A percentile compares a stretch with the other conserved stretches of the same genome.
Evolutionary conservation across 768 basidiomycete species (phyloP).

Genomic region (Paxillus rubicundulus): DNA sequence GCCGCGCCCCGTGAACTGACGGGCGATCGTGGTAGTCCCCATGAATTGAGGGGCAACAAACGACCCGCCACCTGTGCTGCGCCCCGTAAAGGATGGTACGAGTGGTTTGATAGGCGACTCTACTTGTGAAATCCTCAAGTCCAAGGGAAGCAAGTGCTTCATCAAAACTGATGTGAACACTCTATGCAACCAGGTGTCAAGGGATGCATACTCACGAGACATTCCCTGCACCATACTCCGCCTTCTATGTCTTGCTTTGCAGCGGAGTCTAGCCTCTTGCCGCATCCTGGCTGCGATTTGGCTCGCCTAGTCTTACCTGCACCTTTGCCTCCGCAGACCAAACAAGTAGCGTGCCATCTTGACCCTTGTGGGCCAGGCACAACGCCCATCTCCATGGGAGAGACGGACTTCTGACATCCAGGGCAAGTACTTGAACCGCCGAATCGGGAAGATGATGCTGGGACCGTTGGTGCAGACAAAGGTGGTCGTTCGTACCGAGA

Average conservation of each 20-base stretch:
- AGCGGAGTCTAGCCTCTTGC: slow-evolving; percentile 79
- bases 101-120: slow-evolving; percentile 52
- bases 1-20: slow-evolving; percentile 69
- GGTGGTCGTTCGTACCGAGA: slow-evolving; percentile 30
- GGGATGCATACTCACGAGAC: slow-evolving; percentile 51
- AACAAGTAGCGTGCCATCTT: slow-evolving; percentile 74
- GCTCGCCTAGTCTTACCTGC: slow-evolving; percentile 43
- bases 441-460: slow-evolving; percentile 28
- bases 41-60: slow-evolving; percentile 55
- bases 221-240: slow-evolving; percentile 82
- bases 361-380: slow-evolving; percentile 82
- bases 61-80: slow-evolving; percentile 22
- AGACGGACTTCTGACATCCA: slow-evolving; percentile 70
- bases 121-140: slow-evolving; percentile 47
- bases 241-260: slow-evolving; percentile 71
- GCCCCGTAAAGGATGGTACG: slow-evolving; percentile 44
- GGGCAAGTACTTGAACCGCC: slow-evolving; percentile 57
- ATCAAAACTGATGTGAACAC: slow-evolving; percentile 11
- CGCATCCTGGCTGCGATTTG: slow-evolving; percentile 69
- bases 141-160: slow-evolving; percentile 55
- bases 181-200: background rate
- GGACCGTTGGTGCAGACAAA: slow-evolving; percentile 13
- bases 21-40: slow-evolving; percentile 69
- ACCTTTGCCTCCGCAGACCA: slow-evolving; percentile 76
- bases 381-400: slow-evolving; percentile 82